Conservation (phyloP, 2,329 filamentous ascomycete species). For the Neophaeococcomyces aloes region DNA sequence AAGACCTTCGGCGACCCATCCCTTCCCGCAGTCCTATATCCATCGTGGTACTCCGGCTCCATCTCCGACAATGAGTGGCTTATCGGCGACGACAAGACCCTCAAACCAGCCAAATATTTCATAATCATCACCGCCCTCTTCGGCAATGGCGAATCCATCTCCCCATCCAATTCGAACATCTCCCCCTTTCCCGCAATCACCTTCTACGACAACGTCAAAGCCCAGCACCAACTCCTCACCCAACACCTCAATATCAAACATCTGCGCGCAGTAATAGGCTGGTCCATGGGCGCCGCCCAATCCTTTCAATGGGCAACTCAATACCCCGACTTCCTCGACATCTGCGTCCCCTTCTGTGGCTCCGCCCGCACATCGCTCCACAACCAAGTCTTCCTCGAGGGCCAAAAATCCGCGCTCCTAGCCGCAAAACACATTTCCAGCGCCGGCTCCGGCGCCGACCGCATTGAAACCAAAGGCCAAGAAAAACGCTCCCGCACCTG, state of each 20-base stretch:
- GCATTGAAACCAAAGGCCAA: conserved; percentile 29
- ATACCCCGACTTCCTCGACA: conserved; percentile 55
- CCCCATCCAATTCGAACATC: conserved; percentile 50
- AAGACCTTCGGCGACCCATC: conserved; percentile 59
- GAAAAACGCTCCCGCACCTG: conserved; percentile 41
- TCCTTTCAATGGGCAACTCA: conserved; percentile 55
- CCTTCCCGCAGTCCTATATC: conserved; percentile 61
- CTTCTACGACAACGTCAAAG: conserved; percentile 59
- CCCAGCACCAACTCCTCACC: conserved; percentile 57
- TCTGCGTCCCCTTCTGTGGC: conserved; percentile 56
- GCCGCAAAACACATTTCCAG: conserved; percentile 46
- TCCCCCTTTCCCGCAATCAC: conserved; percentile 52
- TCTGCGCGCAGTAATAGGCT: conserved; percentile 53
- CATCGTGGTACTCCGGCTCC: conserved; percentile 61
- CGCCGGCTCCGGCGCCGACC: conserved; percentile 40
- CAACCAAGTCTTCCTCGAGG: conserved; percentile 58
- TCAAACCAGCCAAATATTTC: conserved; percentile 55
- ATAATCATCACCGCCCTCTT: conserved; percentile 60
- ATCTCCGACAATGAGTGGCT: conserved; percentile 69
- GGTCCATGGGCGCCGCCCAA: conserved; percentile 62
- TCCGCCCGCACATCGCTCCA: conserved; percentile 54
- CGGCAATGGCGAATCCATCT: conserved; percentile 58
- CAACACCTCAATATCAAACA: conserved; percentile 51
- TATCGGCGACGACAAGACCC: conserved; percentile 52
- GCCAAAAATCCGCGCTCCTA: conserved; percentile 51